These are phyloP conservation scores for Nitzschia putrida DNA, from an alignment of 108 stramenopile genomes.

Conservation along the genomic window DNA sequence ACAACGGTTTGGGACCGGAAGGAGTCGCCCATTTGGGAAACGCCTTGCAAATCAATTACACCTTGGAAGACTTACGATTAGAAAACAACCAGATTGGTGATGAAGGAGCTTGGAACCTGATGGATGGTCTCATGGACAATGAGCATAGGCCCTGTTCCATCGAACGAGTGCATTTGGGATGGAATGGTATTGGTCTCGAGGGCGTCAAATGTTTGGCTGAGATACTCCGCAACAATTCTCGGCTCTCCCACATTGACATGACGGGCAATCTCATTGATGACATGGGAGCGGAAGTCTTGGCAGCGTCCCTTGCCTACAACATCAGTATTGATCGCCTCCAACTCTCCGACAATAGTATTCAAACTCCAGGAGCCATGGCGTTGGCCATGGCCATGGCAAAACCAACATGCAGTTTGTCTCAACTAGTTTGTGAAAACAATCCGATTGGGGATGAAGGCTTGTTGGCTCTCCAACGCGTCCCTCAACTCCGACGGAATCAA, in stretches of 20 bases:
- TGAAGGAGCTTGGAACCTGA: constrained; percentile 29
- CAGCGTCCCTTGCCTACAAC: constrained; percentile 32
- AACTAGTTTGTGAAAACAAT: constrained; percentile 42
- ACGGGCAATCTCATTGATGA: constrained; percentile 44
- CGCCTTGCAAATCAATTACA: constrained; percentile 36
- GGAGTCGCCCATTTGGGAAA: constrained; percentile 44
- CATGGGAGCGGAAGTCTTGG: constrained; percentile 38
- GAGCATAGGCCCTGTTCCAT: constrained; percentile 21
- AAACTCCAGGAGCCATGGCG: constrained; percentile 31
- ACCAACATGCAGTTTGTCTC: constrained; percentile 22
- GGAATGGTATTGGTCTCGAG: constrained; percentile 46
- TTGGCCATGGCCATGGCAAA: constrained; percentile 27
- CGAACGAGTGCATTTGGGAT: constrained; percentile 47
- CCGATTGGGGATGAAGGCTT: constrained; percentile 36
- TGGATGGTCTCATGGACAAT: constrained; percentile 28
- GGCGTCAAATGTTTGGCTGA: constrained; percentile 47
- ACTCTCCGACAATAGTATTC: constrained; percentile 36
- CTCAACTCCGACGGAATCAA: constrained; percentile 27
- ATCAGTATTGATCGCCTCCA: constrained; percentile 30
- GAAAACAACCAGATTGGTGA: constrained; percentile 45
- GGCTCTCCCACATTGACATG: constrained; percentile 44
- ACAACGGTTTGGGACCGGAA: constrained; percentile 35
- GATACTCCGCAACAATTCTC: constrained; percentile 17
- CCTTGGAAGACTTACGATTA: constrained; percentile 39
- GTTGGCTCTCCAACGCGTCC: constrained; percentile 20